Evolutionary conservation across 148 eudicot species (phyloP).

Genomic region (Silene latifolia): DNA sequence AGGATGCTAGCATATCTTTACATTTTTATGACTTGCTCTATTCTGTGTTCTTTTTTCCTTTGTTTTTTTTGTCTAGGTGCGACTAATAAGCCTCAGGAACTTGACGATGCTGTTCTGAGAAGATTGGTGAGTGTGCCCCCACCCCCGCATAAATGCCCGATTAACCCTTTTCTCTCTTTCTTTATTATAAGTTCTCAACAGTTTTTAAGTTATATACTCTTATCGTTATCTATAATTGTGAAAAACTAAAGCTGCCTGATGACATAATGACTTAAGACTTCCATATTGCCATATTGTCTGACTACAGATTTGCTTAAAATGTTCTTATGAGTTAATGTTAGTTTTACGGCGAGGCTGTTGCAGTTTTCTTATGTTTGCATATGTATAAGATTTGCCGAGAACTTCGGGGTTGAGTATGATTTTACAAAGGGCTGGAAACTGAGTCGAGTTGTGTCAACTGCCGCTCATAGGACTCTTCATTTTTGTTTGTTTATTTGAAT

Average conservation of each 20-base stretch:
- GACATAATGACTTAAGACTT: not conserved
- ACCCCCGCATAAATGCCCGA: not conserved
- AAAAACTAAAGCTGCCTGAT: not conserved
- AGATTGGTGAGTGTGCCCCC: conserved; percentile 60
- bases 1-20: not conserved
- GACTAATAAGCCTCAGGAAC: conserved; percentile 94
- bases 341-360: not conserved
- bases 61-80: conserved; percentile 54
- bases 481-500: not conserved
- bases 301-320: not conserved
- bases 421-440: not conserved
- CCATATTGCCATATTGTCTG: not conserved
- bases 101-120: conserved; percentile 97
- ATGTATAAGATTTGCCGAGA: not conserved
- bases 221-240: not conserved
- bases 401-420: not conserved
- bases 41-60: conserved; percentile 3
- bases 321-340: not conserved
- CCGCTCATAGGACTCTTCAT: not conserved
- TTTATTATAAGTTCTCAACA: not conserved
- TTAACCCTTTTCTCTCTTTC: not conserved
- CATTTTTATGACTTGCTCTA: not conserved
- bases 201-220: not conserved
- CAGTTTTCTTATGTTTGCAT: not conserved
- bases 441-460: not conserved